Evolutionary conservation across 352 stramenopile species (phyloP), one percentile per base, ranked within the genome.

Genomic region (Phytopythium ostracodes): DNA sequence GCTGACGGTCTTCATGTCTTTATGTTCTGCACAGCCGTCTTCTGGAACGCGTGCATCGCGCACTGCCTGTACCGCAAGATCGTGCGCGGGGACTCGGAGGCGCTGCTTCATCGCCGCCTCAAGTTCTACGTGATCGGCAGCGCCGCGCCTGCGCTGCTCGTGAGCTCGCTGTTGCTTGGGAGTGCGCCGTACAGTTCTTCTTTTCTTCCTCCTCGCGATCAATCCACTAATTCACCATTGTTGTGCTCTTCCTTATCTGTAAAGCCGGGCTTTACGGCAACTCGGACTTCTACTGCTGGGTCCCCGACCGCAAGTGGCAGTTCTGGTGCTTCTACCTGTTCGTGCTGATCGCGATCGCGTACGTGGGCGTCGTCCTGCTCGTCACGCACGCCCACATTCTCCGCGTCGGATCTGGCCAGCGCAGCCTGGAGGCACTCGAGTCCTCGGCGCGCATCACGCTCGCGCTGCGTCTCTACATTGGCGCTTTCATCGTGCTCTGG

Each of bases 221-320:
- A 56, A 50, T 12, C 52, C 64, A 22, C 22, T 54, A n/a, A 22
- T 9, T 35, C 7, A 36, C 47, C 47, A 2, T 36, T 4, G 18
- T 35, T 33, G 22, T 33, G 47, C 11, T 54, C 22, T 4, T 9
- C 14, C 4, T 22, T 20, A 20, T 35, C 47, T 4, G 18, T 60
- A 14, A 10, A 49, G 56, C 44, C 36, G 35, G 65, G 6, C 31
- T 65, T 29, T 80, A 70, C 24, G 70, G 67, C 29, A 53, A 81
- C 57, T 79, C 84, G 36, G 82, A 71, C 27, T 93, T 91, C 63
- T 93, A 89, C 71, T 95, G 86, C 78, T 93, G 82, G 84, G 66
- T 93, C 22, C 47, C 53, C 44, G 74, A 85, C 43, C 66, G 60
- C 29, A 63, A 66, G 42, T 73, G 76, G 62, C 75, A 88, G 55